A percentile compares a stretch with the other conserved stretches of the same genome.
Conservation (phyloP, 176 grass and related monocot species). For the Avena eriantha region DNA sequence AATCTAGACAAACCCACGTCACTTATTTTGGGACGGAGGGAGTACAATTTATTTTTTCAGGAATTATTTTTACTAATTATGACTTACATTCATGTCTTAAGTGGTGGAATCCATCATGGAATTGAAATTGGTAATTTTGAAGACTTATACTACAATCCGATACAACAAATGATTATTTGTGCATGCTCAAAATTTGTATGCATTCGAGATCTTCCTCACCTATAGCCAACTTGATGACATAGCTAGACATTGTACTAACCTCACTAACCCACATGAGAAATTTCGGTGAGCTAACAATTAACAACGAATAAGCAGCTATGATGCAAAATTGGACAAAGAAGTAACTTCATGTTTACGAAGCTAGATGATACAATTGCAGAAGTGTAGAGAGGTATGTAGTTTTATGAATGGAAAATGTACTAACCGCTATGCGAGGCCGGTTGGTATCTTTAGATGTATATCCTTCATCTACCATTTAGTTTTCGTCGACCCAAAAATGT, state of each 20-base stretch:
- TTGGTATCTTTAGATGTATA: slow-evolving; percentile 6
- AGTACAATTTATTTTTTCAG: not conserved
- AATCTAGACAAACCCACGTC: too few species aligned
- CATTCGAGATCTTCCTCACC: not conserved
- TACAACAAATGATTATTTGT: not conserved
- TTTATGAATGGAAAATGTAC: slow-evolving; percentile 15
- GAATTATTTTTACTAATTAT: not conserved
- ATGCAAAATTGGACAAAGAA: not conserved
- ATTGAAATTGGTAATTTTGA: slow-evolving; percentile 2
- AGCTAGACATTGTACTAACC: not conserved
- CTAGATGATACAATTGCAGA: not conserved
- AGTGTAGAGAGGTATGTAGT: not conserved
- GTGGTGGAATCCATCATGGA: not conserved
- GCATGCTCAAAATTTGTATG: not conserved
- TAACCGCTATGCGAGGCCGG: not conserved
- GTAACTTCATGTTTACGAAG: not conserved
- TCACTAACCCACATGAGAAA: not conserved
- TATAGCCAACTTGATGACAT: not conserved
- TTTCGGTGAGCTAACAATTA: not conserved
- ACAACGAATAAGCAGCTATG: not conserved
- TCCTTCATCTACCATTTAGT: not conserved
- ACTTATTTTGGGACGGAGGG: too few species aligned
- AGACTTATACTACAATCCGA: not conserved
- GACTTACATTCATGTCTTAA: not conserved
- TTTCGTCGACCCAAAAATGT: not conserved